Evolutionary conservation across 2,329 filamentous ascomycete genomes (phyloP), one percentile per base, ranked within the genome.

Genomic region (Malbranchea zuffiana): DNA sequence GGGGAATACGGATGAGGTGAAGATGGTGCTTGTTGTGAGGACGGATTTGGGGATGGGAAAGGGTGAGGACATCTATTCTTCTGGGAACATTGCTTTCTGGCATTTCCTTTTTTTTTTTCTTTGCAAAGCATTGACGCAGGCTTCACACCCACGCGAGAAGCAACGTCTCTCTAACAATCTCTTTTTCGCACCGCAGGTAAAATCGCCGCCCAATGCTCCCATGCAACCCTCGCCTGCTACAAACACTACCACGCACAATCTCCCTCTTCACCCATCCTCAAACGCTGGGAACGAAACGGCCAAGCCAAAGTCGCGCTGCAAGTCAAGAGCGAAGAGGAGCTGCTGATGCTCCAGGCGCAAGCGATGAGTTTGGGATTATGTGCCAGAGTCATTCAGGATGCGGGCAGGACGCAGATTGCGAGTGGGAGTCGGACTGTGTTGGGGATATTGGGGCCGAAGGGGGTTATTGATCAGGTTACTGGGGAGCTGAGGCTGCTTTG

Each of bases 41-140:
- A 94, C 85, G 12, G 90, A 98, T 64, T 62, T 98, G 51, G 88
- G 88, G 51, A 98, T 98, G 90, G 90, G 82, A 6, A 96, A 94
- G 66, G 88, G 88, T 90, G 67, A 27, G 68, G 4, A 10, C 40
- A 35, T 25, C 28, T 28, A 32, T 44, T 25, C 30, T 42, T 21
- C 5, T 18, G 16, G 21, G 6, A 5, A 35, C 6, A 20, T 37
- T 10, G n/a, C 13, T 39, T 16, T 32, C 24, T 31, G 17, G 3
- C 24, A n/a, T 28, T n/a, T 29, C 12, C 23, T 23, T 19, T 32
- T 35, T 16, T 23, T 25, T 12, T 16, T 32, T 26, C 28, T 32
- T 37, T 23, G 39, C 8, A 35, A 15, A 38, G 45, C 26, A 46
- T 37, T 32, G n/a, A 19, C 28, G 16, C 15, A 29, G 20, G 6